Evolutionary conservation across 257 asterid genomes (phyloP).

Genomic region (Przewalskia tangutica): DNA sequence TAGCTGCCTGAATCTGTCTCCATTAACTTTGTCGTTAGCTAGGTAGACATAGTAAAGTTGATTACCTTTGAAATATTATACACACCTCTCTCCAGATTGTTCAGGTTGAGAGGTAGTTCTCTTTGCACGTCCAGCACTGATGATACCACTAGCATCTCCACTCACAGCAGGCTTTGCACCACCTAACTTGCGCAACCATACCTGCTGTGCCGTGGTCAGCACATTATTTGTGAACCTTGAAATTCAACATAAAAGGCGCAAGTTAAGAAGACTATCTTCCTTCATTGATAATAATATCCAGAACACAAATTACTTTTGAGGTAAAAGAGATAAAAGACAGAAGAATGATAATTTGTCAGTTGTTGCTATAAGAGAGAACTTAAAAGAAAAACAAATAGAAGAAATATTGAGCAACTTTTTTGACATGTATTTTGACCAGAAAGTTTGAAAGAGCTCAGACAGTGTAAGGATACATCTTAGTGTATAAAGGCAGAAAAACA

Average conservation of each 20-base stretch:
- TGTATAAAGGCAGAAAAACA: neutral
- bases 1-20: constrained; percentile 67
- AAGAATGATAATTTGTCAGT: neutral
- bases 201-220: constrained; percentile 96
- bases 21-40: constrained; percentile 16
- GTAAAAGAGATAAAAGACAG: neutral
- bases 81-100: constrained; percentile 74
- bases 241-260: neutral
- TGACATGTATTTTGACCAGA: neutral
- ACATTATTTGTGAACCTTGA: constrained; percentile 88
- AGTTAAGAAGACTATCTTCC: neutral
- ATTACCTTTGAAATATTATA: neutral
- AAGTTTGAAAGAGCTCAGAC: neutral
- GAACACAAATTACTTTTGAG: neutral
- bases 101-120: constrained; percentile 55
- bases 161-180: constrained; percentile 83
- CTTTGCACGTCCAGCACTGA: constrained; percentile 95
- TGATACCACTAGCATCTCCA: constrained; percentile 90
- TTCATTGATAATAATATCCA: neutral
- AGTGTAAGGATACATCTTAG: neutral
- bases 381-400: neutral
- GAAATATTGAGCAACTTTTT: neutral
- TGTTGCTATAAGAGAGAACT: neutral
- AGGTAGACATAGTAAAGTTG: constrained; percentile 4
- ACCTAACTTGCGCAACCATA: constrained; percentile 92